Percentiles rank a stretch among this genome's conserved stretches.
Conservation (phyloP, 2,329 filamentous ascomycete species). For the Penicillium sp. region DNA sequence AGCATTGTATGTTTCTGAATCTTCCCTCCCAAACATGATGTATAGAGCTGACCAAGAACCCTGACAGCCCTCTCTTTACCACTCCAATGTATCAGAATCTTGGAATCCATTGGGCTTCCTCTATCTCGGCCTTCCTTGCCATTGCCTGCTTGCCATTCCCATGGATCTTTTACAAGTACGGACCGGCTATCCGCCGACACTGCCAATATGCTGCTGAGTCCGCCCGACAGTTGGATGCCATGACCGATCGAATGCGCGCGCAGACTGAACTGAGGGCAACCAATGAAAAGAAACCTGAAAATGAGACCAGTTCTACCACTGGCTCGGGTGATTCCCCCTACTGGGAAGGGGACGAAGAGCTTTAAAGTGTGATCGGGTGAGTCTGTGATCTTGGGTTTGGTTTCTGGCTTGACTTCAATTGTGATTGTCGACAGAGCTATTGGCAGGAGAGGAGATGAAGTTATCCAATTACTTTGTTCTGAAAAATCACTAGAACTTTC, state of each 20-base stretch:
- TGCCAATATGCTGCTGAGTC: constrained; percentile 8
- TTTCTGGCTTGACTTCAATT: no score
- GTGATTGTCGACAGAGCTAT: no score
- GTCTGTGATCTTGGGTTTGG: no score
- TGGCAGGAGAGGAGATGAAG: no score
- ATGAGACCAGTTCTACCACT: background rate
- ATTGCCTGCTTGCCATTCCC: constrained; percentile 36
- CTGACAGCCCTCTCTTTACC: constrained; percentile 37
- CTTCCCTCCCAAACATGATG: no score
- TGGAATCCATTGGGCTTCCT: constrained; percentile 46
- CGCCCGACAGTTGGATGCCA: constrained; percentile 2
- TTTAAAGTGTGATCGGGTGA: no score
- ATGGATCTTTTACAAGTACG: constrained; percentile 24
- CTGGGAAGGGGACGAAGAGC: background rate
- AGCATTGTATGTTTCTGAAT: no score
- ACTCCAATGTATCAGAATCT: constrained; percentile 38
- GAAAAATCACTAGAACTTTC: no score
- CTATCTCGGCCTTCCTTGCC: constrained; percentile 19
- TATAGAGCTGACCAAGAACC: no score
- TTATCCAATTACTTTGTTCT: no score
- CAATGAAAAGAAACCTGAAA: background rate
- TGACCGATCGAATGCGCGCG: background rate
- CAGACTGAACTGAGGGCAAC: background rate
- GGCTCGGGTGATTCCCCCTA: background rate
- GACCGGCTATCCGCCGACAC: background rate